phyloP scores from a whole-genome alignment of 257 asterid species.

The Fraxinus excelsior region DNA sequence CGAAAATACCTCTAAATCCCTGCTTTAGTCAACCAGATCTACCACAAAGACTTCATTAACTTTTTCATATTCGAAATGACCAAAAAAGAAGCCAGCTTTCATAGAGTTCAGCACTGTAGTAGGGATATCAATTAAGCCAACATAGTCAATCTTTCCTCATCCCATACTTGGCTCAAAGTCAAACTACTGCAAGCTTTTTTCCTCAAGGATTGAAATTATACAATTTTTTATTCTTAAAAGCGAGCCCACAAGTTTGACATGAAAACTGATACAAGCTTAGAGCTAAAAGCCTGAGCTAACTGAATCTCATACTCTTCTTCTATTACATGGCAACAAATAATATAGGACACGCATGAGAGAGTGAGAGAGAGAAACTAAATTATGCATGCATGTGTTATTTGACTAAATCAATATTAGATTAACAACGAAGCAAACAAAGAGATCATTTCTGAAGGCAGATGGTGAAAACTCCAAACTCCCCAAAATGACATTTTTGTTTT shows the following conservation, averaged over 20 bases:
- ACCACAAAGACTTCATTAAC: not conserved
- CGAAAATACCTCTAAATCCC: not conserved
- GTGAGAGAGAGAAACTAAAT: not conserved
- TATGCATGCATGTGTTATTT: not conserved
- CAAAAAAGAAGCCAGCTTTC: not conserved
- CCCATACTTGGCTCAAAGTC: not conserved
- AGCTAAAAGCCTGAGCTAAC: not conserved
- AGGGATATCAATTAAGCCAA: not conserved
- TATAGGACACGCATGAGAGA: not conserved
- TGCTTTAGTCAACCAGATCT: slow-evolving; percentile 17
- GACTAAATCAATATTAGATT: not conserved
- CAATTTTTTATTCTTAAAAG: not conserved
- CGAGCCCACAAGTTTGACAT: not conserved
- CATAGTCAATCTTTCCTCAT: not conserved
- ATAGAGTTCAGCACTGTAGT: not conserved
- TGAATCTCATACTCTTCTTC: not conserved
- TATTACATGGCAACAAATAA: not conserved
- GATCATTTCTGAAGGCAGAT: not conserved
- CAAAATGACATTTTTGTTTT: not conserved
- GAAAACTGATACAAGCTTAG: not conserved
- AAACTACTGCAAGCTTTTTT: not conserved
- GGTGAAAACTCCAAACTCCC: not conserved
- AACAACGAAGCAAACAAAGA: no score
- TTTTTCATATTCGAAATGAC: not conserved
- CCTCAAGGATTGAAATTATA: not conserved